A percentile compares a stretch with the other conserved stretches of the same genome.
Conservation (phyloP, 495 filamentous ascomycete species). For the Xylaria cubensis region DNA sequence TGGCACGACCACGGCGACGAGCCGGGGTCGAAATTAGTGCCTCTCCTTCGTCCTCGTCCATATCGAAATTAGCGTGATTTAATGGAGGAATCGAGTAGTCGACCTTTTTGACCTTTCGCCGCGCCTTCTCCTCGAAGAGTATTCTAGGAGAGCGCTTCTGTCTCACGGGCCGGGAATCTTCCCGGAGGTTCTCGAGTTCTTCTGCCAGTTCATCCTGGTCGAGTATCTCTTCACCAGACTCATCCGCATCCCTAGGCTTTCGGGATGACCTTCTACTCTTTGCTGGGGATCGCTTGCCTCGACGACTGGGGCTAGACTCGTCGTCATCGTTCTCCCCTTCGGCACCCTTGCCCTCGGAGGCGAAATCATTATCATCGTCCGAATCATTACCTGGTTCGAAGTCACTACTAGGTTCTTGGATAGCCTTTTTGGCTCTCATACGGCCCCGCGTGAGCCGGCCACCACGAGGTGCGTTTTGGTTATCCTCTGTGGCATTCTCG, state of each 20-base stretch:
- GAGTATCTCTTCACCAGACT: constrained; percentile 67
- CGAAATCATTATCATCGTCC: constrained; percentile 57
- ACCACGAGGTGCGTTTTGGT: constrained; percentile 42
- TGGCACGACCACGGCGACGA: constrained; percentile 65
- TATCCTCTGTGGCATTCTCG: constrained; percentile 42
- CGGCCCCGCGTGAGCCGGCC: constrained; percentile 56
- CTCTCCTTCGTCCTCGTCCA: constrained; percentile 70
- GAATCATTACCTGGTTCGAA: constrained; percentile 80
- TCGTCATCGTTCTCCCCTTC: constrained; percentile 46
- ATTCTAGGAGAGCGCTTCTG: constrained; percentile 63
- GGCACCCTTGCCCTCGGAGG: constrained; percentile 45
- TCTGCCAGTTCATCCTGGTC: constrained; percentile 79
- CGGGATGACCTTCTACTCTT: constrained; percentile 45
- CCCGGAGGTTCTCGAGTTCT: constrained; percentile 72
- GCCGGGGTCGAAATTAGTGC: constrained; percentile 69
- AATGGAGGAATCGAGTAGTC: constrained; percentile 71
- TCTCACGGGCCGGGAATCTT: constrained; percentile 54
- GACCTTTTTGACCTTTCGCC: constrained; percentile 49
- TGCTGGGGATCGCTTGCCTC: constrained; percentile 46
- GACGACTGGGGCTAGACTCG: constrained; percentile 49
- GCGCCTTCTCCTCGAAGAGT: constrained; percentile 57
- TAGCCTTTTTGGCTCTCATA: constrained; percentile 59
- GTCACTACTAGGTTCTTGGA: constrained; percentile 77
- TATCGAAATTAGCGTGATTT: constrained; percentile 67
- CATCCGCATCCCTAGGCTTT: constrained; percentile 41